Conservation (phyloP, 306 rosid species). For the Clitoria ternatea region DNA sequence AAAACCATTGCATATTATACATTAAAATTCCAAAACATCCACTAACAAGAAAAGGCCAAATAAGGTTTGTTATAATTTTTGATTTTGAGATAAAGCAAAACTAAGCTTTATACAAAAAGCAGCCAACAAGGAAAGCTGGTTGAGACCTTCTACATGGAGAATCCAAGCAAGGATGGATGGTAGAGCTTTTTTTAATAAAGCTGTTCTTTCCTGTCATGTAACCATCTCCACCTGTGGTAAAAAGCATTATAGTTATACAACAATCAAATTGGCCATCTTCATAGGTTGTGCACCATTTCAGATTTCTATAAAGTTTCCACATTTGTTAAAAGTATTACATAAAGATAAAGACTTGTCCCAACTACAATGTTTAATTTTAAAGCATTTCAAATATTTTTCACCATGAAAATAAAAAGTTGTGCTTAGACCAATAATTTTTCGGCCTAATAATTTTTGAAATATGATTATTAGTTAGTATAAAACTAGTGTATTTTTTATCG, state of each 20-base stretch:
- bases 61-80: conserved; percentile 20
- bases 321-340: background rate
- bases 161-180: conserved; percentile 14
- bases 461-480: too few species aligned
- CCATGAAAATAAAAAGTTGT: background rate
- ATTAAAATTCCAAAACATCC: conserved; percentile 21
- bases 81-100: conserved; percentile 34
- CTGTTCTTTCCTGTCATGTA: conserved; percentile 68
- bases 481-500: too few species aligned
- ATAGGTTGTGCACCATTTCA: background rate
- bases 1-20: conserved; percentile 1
- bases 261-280: background rate
- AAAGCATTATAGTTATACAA: background rate
- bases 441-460: too few species aligned
- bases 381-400: background rate
- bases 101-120: conserved; percentile 40
- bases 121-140: conserved; percentile 17
- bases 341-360: background rate
- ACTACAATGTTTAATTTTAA: background rate
- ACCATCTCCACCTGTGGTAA: conserved; percentile 89
- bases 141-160: conserved; percentile 18
- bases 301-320: background rate
- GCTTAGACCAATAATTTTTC: background rate
- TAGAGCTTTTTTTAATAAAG: conserved; percentile 57
- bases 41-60: conserved; percentile 14